Evolutionary conservation across 495 filamentous ascomycete genomes (phyloP).

Genomic region (Viridothelium virens): DNA sequence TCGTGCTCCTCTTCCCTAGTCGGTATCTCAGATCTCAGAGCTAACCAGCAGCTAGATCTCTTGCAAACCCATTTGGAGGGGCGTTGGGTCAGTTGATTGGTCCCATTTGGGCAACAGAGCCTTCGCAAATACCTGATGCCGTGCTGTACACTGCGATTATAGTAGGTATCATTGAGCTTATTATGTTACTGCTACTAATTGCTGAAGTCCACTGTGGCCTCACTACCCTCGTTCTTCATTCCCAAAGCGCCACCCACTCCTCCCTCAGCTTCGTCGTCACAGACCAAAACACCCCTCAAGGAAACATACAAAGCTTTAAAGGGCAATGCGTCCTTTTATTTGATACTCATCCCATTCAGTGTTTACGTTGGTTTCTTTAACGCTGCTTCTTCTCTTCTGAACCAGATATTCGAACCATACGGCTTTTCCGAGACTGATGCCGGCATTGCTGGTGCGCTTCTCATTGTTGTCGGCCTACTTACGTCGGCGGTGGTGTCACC

Average conservation of each 20-base stretch:
- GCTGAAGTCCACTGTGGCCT: conserved; percentile 50
- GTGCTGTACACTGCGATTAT: conserved; percentile 83
- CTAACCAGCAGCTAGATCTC: conserved; percentile 32
- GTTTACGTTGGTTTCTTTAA: conserved; percentile 93
- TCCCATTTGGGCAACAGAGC: conserved; percentile 60
- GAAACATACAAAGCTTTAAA: conserved; percentile 23
- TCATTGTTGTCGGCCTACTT: conserved; percentile 86
- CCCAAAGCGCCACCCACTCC: conserved; percentile 66
- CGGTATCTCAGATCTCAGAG: conserved; percentile 38
- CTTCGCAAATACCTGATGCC: conserved; percentile 64
- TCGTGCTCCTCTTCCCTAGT: conserved; percentile 79
- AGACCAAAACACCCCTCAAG: conserved; percentile 50
- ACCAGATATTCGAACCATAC: conserved; percentile 82
- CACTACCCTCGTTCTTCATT: conserved; percentile 78
- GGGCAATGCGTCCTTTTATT: conserved; percentile 59
- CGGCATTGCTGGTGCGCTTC: conserved; percentile 78
- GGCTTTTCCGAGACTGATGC: conserved; percentile 71
- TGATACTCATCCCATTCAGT: conserved; percentile 66
- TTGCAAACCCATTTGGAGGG: conserved; percentile 83
- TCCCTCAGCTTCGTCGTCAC: conserved; percentile 44
- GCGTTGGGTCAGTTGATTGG: conserved; percentile 80
- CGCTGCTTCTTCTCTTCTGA: conserved; percentile 76
- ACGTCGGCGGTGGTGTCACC: conserved; percentile 66
- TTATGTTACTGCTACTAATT: conserved; percentile 19
- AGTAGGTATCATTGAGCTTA: neutral